phyloP scores from a whole-genome alignment of 129 eudicot genomes.

The Scalesia atractyloides region DNA sequence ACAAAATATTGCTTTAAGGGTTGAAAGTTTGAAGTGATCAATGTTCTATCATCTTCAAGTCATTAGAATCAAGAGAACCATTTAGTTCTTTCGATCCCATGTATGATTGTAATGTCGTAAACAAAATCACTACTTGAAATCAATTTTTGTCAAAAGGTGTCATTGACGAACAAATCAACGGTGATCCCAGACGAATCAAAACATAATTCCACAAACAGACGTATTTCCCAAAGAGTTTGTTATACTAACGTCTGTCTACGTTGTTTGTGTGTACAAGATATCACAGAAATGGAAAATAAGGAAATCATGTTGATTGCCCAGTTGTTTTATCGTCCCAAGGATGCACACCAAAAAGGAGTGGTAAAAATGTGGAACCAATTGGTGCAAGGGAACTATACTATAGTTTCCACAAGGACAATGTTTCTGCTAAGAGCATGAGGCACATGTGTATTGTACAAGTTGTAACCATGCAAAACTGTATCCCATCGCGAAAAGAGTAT shows the following conservation, averaged over 20 bases:
- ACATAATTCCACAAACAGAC: too few species aligned
- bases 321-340: constrained; percentile 92
- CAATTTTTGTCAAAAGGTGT: too few species aligned
- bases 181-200: too few species aligned
- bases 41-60: too few species aligned
- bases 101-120: too few species aligned
- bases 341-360: constrained; percentile 54
- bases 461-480: constrained; percentile 57
- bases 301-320: constrained; percentile 61
- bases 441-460: constrained; percentile 84
- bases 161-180: too few species aligned
- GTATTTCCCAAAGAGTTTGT: too few species aligned
- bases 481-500: constrained; percentile 59
- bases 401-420: constrained; percentile 80
- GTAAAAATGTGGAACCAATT: constrained; percentile 55
- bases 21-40: too few species aligned
- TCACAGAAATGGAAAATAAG: constrained; percentile 45
- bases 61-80: too few species aligned
- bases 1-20: too few species aligned
- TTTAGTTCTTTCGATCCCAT: too few species aligned
- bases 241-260: not conserved
- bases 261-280: constrained; percentile 44
- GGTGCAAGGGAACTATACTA: constrained; percentile 73
- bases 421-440: constrained; percentile 77
- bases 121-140: too few species aligned